phyloP scores from a whole-genome alignment of 108 stramenopile species.

The Licmophora abbreviata region DNA sequence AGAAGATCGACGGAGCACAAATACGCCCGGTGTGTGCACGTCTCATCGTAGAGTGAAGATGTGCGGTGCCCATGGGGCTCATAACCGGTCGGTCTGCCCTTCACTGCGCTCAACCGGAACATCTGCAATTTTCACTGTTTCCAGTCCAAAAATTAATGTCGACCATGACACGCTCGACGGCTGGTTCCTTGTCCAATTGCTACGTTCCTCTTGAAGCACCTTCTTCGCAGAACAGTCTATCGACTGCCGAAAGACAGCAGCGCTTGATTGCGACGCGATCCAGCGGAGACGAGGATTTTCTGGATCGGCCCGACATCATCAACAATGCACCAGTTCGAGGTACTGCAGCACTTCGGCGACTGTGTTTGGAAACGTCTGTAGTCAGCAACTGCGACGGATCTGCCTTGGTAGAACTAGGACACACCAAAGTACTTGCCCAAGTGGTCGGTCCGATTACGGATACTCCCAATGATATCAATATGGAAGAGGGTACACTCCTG shows the following conservation, averaged over 20 bases:
- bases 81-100: too few relatives aligned
- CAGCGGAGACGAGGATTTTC: constrained; percentile 1
- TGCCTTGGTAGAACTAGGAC: constrained; percentile 70
- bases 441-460: constrained; percentile 38
- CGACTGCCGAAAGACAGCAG: not conserved
- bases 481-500: constrained; percentile 20
- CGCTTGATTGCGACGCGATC: constrained; percentile 2
- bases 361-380: constrained; percentile 35
- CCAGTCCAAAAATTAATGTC: too few relatives aligned
- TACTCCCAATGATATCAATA: constrained; percentile 4
- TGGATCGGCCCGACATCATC: too few relatives aligned
- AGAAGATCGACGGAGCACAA: too few relatives aligned
- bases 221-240: too few relatives aligned
- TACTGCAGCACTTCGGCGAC: constrained; percentile 33
- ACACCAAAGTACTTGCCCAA: constrained; percentile 67
- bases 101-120: too few relatives aligned
- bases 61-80: too few relatives aligned
- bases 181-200: constrained; percentile 47
- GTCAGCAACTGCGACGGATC: constrained; percentile 42
- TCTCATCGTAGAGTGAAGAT: too few relatives aligned
- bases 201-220: constrained; percentile 71
- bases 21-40: too few relatives aligned
- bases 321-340: constrained; percentile 7
- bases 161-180: too few relatives aligned
- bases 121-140: too few relatives aligned